phyloP scores from a whole-genome alignment of 1,139 yeast genomes.

The Lodderomyces jiufengensis region DNA sequence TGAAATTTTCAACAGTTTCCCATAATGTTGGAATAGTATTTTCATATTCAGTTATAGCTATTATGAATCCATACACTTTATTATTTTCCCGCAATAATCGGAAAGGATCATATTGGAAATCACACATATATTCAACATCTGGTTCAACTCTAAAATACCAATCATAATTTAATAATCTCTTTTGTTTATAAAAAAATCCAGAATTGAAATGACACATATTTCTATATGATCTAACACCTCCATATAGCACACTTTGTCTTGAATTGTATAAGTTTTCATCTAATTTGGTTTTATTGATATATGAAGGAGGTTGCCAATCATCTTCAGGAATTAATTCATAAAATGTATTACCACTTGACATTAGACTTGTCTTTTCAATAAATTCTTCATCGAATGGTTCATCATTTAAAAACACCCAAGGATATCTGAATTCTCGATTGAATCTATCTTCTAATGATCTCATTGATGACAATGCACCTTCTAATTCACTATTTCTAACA shows the following conservation, averaged over 20 bases:
- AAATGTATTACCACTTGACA: constrained; percentile 77
- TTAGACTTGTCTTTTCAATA: constrained; percentile 58
- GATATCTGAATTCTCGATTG: constrained; percentile 42
- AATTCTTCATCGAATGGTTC: constrained; percentile 40
- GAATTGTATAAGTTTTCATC: constrained; percentile 25
- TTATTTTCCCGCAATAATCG: constrained; percentile 30
- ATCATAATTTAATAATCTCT: constrained; percentile 35
- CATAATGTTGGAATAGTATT: constrained; percentile 68
- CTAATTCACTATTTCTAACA: constrained; percentile 39
- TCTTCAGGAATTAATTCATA: constrained; percentile 41
- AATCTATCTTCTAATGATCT: constrained; percentile 46
- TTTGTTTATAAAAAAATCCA: constrained; percentile 43
- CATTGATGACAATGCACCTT: constrained; percentile 42
- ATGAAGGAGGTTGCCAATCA: constrained; percentile 44
- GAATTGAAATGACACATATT: constrained; percentile 51
- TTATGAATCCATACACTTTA: constrained; percentile 42
- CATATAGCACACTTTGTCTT: constrained; percentile 33
- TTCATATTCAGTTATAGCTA: constrained; percentile 44
- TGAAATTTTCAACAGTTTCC: constrained; percentile 67
- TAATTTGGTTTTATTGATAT: constrained; percentile 30
- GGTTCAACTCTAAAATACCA: constrained; percentile 50
- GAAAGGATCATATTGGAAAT: constrained; percentile 48
- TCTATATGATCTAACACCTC: constrained; percentile 38
- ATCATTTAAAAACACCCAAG: constrained; percentile 46
- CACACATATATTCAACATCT: constrained; percentile 46